These are phyloP conservation scores for Primulina eburnea DNA, from an alignment of 257 asterid genomes.

Conservation along the genomic window DNA sequence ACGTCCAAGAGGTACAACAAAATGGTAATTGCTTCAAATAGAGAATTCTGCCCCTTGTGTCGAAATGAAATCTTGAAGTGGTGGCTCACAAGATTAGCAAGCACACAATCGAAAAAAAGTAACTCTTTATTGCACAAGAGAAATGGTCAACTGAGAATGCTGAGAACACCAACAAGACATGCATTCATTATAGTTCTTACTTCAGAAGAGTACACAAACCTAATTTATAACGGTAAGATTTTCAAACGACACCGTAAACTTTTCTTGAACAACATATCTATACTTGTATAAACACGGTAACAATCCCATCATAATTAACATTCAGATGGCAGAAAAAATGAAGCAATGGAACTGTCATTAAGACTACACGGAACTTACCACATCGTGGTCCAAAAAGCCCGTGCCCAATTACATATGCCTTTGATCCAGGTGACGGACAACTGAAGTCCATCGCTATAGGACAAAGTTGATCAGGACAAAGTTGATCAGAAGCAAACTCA, in stretches of 20 bases:
- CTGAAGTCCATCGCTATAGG: conserved; percentile 62
- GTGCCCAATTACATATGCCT: conserved; percentile 85
- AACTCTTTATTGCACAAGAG: background rate
- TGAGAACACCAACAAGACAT: background rate
- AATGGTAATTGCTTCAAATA: background rate
- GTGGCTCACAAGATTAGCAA: background rate
- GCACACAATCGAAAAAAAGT: background rate
- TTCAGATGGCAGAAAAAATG: background rate
- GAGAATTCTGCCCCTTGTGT: background rate
- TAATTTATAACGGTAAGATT: background rate
- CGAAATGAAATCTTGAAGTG: background rate
- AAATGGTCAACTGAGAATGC: background rate
- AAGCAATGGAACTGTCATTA: background rate
- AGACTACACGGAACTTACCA: conserved; percentile 43
- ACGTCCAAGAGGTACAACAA: background rate
- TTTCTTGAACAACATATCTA: background rate
- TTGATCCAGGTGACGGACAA: conserved; percentile 80
- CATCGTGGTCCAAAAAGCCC: conserved; percentile 98
- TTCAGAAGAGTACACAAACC: background rate
- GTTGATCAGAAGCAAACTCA: conserved; percentile 65
- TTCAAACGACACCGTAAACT: conserved; percentile 5
- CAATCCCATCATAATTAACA: background rate
- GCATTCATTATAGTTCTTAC: background rate
- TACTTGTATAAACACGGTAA: background rate
- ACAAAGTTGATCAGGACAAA: conserved; percentile 64